Evolutionary conservation across 768 basidiomycete species (phyloP), one percentile per base, ranked within the genome.

Genomic region (Tulasnella sp.): DNA sequence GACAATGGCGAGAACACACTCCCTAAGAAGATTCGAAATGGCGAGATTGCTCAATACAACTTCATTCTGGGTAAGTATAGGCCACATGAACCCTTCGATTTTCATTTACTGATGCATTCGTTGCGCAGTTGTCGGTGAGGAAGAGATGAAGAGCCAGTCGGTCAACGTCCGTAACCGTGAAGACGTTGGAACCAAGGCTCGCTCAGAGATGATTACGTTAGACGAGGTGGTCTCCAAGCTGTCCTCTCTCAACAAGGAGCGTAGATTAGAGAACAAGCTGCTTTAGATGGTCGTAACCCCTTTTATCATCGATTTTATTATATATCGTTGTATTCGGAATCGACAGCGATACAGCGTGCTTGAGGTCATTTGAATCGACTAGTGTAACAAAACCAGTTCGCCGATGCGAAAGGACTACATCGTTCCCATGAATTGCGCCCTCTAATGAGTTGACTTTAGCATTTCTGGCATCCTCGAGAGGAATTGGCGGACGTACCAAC

Each of bases 131-230:
- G 97, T 99, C 77, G 98, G 98, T 39, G 92, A 96, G 82, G 93
- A 95, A 80, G 98, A 99, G 85, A 85, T 94, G 77, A 92, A 95
- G 79, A 86, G 88, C 67, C 89, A 88, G 57, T 94, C 97, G 6
- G 98, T 99, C 80, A 99, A 99, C 82, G 91, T 99, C 23, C 90
- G 97, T 79, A 99, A 98, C 84, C 91, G 98, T 46, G 97, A 99
- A 83, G 95, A 98, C 81, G 89, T 92, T 42, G 95, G 93, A 29
- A 92, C 88, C 76, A 97, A 98, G 84, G 88, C 91, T 3, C 90
- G 91, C 84, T 90, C 90, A 11, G 91, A 93, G 84, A 92, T 91
- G 83, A 83, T 86, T 78, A 86, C 91, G 15, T 84, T 98, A 39
- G 92, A 92, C 61, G 90, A 89, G 39, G 87, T 96, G 20, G 85